phyloP scores from a whole-genome alignment of 352 stramenopile species.

The Phytophthora syringae region DNA sequence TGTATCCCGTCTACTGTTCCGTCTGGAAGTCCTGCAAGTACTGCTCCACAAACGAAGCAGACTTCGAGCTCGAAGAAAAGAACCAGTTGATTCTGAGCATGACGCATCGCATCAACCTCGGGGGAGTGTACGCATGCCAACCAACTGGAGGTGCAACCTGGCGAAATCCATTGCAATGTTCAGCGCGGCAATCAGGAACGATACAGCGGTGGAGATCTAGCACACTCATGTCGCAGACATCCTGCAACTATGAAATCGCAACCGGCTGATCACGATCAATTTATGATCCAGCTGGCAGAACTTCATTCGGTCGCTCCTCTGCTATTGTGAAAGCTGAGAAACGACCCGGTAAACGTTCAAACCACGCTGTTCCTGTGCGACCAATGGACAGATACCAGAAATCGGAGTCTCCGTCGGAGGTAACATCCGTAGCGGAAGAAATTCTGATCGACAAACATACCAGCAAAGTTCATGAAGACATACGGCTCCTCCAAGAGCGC shows the following conservation, averaged over 20 bases:
- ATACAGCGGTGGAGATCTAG: not conserved
- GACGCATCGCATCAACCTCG: conserved; percentile 30
- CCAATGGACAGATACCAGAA: not conserved
- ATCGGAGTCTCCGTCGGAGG: conserved; percentile 2
- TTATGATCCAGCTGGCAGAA: not conserved
- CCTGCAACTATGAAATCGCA: not conserved
- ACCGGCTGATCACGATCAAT: not conserved
- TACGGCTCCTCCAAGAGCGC: conserved; percentile 67
- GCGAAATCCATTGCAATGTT: conserved; percentile 6
- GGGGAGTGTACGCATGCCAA: conserved; percentile 12
- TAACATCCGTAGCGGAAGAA: conserved; percentile 27
- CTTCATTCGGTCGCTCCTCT: not conserved
- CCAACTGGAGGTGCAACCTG: not conserved
- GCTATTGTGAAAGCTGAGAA: not conserved
- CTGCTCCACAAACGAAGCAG: no score
- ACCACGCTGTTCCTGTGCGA: not conserved
- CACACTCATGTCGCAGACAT: conserved; percentile 16
- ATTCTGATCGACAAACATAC: conserved; percentile 62
- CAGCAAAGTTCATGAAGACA: conserved; percentile 76
- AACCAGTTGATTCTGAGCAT: conserved; percentile 68
- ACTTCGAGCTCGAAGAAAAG: no score
- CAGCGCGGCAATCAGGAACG: no score
- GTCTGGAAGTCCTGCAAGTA: no score
- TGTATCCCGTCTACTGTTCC: no score
- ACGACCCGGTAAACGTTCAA: not conserved